phyloP scores from a whole-genome alignment of 2,329 filamentous ascomycete species.

The Sporothrix inflata region DNA sequence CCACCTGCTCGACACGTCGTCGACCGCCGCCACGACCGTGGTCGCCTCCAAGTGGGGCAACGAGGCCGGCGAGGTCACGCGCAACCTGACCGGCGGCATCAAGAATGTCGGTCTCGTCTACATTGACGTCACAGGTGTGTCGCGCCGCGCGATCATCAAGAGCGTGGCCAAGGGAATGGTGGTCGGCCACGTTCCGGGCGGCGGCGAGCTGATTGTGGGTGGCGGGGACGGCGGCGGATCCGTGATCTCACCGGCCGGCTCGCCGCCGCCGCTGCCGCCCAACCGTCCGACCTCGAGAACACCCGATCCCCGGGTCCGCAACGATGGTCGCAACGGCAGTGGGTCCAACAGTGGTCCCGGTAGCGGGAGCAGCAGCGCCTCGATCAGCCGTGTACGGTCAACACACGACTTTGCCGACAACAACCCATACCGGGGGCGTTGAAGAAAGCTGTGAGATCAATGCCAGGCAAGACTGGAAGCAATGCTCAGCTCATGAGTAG shows the following conservation, averaged over 20 bases:
- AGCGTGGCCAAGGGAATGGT: constrained; percentile 97
- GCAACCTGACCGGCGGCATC: constrained; percentile 77
- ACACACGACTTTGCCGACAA: constrained; percentile 34
- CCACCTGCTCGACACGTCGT: constrained; percentile 73
- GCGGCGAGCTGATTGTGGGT: constrained; percentile 72
- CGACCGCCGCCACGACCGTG: constrained; percentile 79
- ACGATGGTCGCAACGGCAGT: not conserved
- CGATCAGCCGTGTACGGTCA: constrained; percentile 23
- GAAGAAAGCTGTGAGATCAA: not conserved
- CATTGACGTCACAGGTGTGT: constrained; percentile 93
- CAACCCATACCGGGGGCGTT: constrained; percentile 33
- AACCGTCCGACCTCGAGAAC: not conserved
- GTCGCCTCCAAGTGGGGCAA: constrained; percentile 87
- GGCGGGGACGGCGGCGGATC: constrained; percentile 53
- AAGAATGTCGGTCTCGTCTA: constrained; percentile 98
- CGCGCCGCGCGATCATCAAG: constrained; percentile 85
- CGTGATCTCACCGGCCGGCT: constrained; percentile 30
- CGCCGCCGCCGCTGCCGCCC: constrained; percentile 19
- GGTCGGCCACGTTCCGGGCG: constrained; percentile 75
- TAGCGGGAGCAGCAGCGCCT: constrained; percentile 34
- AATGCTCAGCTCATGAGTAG: not conserved
- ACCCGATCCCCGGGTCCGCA: constrained; percentile 2
- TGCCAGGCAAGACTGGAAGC: not conserved
- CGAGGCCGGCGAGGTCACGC: constrained; percentile 80
- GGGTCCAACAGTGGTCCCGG: constrained; percentile 24